A percentile compares a stretch with the other conserved stretches of the same genome.
Conservation (phyloP, 2,329 filamentous ascomycete genomes). For the Blastomyces parvus region DNA sequence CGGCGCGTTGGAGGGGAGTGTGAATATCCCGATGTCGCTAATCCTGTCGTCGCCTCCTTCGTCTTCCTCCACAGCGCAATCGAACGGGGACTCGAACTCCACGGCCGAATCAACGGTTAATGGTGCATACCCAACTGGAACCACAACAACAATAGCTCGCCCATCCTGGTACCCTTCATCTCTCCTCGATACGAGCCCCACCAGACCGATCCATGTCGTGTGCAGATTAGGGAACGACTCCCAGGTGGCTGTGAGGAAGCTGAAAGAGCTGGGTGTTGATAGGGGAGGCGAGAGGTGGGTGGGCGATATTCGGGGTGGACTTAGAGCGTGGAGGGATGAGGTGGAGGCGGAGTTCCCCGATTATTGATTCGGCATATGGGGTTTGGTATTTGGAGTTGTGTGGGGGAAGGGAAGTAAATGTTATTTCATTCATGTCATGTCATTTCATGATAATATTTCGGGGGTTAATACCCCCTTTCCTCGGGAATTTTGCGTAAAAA, state of each 20-base stretch:
- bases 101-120: neutral
- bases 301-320: slow-evolving; percentile 35
- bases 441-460: neutral
- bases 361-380: slow-evolving; percentile 22
- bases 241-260: slow-evolving; percentile 35
- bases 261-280: slow-evolving; percentile 33
- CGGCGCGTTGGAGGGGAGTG: slow-evolving; percentile 61
- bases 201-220: slow-evolving; percentile 34
- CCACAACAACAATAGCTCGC: neutral
- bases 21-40: slow-evolving; percentile 47
- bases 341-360: slow-evolving; percentile 36
- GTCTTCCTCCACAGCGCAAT: neutral
- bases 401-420: neutral
- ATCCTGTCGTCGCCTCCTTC: slow-evolving; percentile 26
- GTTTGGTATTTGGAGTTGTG: neutral
- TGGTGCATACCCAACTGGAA: neutral
- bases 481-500: neutral
- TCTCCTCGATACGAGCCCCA: slow-evolving; percentile 13
- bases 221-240: slow-evolving; percentile 44
- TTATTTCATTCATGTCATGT: neutral
- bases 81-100: neutral
- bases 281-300: slow-evolving; percentile 26
- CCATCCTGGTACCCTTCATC: slow-evolving; percentile 23
- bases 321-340: slow-evolving; percentile 35
- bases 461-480: neutral